These are phyloP conservation scores for Stentor coeruleus DNA, from an alignment of 73 alveolate species.

Conservation along the genomic window DNA sequence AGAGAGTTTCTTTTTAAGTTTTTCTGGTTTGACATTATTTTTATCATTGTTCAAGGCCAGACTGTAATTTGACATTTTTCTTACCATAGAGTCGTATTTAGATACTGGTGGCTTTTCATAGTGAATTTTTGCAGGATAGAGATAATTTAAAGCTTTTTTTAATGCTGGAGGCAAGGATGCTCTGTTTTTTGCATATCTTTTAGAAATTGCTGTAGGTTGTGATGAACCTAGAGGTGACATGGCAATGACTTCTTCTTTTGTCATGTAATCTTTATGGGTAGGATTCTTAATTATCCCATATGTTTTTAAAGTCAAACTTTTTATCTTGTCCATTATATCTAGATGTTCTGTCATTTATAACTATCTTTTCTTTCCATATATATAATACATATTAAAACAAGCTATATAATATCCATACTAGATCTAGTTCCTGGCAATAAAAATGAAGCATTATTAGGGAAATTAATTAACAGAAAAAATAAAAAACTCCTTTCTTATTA, in stretches of 20 bases:
- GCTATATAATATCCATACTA: too few species aligned
- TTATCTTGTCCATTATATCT: constrained; percentile 1
- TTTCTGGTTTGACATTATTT: too few species aligned
- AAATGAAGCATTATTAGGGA: too few species aligned
- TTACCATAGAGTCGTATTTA: constrained; percentile 10
- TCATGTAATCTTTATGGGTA: not conserved
- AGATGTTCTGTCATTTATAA: not conserved
- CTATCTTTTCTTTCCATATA: too few species aligned
- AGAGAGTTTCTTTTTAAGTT: not conserved
- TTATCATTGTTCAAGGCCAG: too few species aligned
- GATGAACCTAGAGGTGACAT: constrained; percentile 1
- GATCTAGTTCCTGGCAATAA: too few species aligned
- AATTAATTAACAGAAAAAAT: too few species aligned
- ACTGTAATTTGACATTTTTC: not conserved
- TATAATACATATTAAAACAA: too few species aligned
- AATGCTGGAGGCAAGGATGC: not conserved
- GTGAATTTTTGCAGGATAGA: not conserved
- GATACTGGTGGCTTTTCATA: constrained; percentile 7
- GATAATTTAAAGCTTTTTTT: not conserved
- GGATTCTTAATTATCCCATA: not conserved
- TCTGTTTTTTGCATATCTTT: not conserved
- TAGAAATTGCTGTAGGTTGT: not conserved
- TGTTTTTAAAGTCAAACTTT: not conserved
- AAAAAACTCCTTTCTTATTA: too few species aligned
- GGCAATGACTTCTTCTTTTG: constrained; percentile 17